These are phyloP conservation scores for Capsicum chinense DNA, from an alignment of 257 asterid species.

Conservation along the genomic window DNA sequence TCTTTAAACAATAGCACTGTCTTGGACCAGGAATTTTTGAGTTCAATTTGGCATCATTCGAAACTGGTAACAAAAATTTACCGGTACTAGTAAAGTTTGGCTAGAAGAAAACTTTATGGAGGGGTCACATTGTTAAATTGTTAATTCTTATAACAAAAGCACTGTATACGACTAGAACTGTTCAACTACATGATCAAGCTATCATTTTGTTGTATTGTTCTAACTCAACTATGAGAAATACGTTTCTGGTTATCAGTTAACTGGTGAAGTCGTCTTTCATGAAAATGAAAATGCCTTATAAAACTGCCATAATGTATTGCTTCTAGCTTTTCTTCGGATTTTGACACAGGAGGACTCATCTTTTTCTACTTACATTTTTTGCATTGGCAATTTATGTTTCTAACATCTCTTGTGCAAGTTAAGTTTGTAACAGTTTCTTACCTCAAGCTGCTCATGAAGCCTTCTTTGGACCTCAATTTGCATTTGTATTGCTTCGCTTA, in stretches of 20 bases:
- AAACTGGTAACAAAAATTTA: background rate
- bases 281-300: background rate
- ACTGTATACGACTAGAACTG: background rate
- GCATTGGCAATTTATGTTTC: background rate
- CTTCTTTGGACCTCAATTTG: constrained; percentile 87
- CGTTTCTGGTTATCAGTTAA: background rate
- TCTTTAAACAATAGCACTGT: constrained; percentile 8
- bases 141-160: background rate
- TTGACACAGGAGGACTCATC: background rate
- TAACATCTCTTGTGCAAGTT: background rate
- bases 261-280: background rate
- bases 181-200: constrained; percentile 3
- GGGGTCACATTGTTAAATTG: background rate
- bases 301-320: background rate
- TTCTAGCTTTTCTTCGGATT: constrained; percentile 21
- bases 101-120: background rate
- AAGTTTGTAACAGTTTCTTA: constrained; percentile 35
- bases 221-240: background rate
- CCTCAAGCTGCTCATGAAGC: constrained; percentile 92
- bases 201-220: background rate
- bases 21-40: background rate
- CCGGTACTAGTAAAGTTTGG: background rate
- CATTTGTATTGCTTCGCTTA: constrained; percentile 77
- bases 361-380: background rate
- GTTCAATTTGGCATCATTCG: background rate